These are phyloP conservation scores for Piper longum DNA, from an alignment of 164 flowering plant genomes.

Conservation along the genomic window DNA sequence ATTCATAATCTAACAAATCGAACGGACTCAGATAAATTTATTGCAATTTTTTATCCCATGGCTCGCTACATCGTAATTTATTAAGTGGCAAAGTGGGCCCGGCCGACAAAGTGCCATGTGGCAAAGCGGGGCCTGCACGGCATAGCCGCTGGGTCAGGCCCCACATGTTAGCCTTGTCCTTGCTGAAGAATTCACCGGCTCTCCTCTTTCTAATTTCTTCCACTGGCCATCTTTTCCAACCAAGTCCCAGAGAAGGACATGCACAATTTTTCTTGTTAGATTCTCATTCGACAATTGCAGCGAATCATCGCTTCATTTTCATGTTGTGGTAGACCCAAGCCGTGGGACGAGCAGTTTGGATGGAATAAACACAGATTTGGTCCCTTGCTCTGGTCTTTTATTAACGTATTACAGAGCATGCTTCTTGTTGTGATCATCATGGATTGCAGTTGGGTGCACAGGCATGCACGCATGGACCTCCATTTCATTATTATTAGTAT, in stretches of 20 bases:
- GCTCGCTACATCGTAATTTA: no score
- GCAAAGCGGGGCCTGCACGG: no score
- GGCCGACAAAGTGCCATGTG: no score
- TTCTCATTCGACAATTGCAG: background rate
- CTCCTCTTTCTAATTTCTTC: no score
- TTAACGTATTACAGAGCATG: background rate
- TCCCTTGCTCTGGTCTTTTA: background rate
- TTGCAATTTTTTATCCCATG: no score
- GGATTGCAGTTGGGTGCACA: background rate
- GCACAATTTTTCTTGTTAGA: background rate
- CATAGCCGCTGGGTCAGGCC: no score
- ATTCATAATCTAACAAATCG: no score
- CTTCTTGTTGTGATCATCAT: background rate
- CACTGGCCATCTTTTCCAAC: background rate
- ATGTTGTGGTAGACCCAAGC: background rate
- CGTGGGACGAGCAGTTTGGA: background rate
- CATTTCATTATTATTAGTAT: background rate
- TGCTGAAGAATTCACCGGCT: no score
- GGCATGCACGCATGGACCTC: slow-evolving; percentile 2
- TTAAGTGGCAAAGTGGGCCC: no score
- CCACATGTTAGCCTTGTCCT: no score
- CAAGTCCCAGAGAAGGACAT: background rate
- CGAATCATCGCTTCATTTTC: background rate
- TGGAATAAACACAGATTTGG: background rate
- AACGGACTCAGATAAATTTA: no score